Evolutionary conservation across 179 eudicot species (phyloP), one percentile per base, ranked within the genome.

Genomic region (Spergularia azorica): DNA sequence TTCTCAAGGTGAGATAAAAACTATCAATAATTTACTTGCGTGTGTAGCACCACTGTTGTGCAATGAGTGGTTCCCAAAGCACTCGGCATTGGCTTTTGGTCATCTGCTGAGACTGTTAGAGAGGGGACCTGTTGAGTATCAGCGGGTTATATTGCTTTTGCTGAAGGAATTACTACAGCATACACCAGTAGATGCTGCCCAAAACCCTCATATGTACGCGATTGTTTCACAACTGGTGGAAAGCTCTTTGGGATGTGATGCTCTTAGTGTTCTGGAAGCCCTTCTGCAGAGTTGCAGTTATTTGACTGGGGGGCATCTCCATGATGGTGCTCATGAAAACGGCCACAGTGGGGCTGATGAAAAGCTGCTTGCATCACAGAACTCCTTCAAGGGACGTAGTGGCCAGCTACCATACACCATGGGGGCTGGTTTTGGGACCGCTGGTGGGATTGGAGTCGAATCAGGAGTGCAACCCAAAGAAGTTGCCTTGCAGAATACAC

Each of bases 191-290:
- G 98, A 95, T 81, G 94, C 99, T 32, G 98, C 99, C 62, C 98
- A 95, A 82, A 95, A 97, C 78, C 99, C 99, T 2, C 99, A 95
- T 76, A 95, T 95, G 99, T 95, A 95, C 74, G 96, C 99, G 5
- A 90, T 94, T 57, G 99, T 95, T 56, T 95, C 99, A 43, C 99
- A 95, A 83, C 86, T 94, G 9, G 99, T 95, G 20, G 99, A 95
- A 82, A 95, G 99, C 85, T 91, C 98, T 76, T 78, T 95, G 82
- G 94, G 98, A 56, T 95, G 98, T 90, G 99, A 95, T 65, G 99
- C 99, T 18, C 89, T 93, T 11, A 94, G 92, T 66, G 99, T 95
- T 20, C 85, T 95, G 57, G 99, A 95, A 89, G 99, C 99, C 62
- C 97, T 95, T 52, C 67, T 95, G 77, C 99, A 93, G 73, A 95